A percentile compares a stretch with the other conserved stretches of the same genome.
Evolutionary conservation across 371 early-diverging fungal species (phyloP).

Genomic region (Batrachochytrium dendrobatidis): DNA sequence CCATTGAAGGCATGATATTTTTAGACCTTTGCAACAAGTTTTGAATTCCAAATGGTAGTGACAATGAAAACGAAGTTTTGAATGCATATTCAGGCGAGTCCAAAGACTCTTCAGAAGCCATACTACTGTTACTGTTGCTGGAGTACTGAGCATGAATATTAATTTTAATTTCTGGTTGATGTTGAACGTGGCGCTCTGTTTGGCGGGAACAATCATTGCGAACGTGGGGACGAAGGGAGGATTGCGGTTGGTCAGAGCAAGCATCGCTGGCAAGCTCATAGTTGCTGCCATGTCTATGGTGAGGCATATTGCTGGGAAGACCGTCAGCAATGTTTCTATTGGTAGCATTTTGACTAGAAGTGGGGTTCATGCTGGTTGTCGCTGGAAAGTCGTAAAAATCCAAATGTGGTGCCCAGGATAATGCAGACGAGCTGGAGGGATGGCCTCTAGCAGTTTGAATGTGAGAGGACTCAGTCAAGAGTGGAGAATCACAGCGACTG

Average conservation of each 20-base stretch:
- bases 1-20: neutral
- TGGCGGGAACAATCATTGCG: neutral
- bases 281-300: conserved; percentile 5
- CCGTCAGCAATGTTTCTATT: too few species aligned
- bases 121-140: neutral
- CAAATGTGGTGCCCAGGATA: too few species aligned
- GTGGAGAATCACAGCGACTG: too few species aligned
- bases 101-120: neutral
- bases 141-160: too few species aligned
- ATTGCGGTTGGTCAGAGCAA: neutral
- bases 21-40: neutral
- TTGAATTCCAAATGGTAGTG: neutral
- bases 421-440: too few species aligned
- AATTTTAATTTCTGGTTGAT: neutral
- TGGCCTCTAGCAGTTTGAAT: too few species aligned
- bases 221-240: neutral
- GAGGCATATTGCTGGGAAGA: too few species aligned
- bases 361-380: too few species aligned
- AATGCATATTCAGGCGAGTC: neutral
- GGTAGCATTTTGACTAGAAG: too few species aligned
- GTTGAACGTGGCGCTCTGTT: neutral
- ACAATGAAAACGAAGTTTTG: neutral
- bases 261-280: conserved; percentile 7
- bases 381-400: too few species aligned
- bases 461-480: too few species aligned